Evolutionary conservation across 306 rosid genomes (phyloP).

Genomic region (Vigna reflexopilosa): DNA sequence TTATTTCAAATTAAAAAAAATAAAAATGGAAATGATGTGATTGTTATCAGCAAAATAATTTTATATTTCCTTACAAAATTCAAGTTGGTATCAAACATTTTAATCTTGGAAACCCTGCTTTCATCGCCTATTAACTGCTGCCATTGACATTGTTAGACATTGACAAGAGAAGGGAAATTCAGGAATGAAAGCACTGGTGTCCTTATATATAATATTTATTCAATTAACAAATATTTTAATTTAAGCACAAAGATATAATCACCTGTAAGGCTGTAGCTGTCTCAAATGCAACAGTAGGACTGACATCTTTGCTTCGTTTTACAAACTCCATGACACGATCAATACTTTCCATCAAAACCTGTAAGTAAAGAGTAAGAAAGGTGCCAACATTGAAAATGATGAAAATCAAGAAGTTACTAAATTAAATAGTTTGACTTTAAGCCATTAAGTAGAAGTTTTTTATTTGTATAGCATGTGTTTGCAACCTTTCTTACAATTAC

Average conservation of each 20-base stretch:
- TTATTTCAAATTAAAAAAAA: no score
- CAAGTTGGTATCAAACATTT: no score
- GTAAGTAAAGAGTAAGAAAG: constrained; percentile 41
- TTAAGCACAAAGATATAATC: constrained; percentile 38
- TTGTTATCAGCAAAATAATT: no score
- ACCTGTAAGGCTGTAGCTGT: constrained; percentile 98
- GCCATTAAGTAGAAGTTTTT: constrained; percentile 12
- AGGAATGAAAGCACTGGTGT: not conserved
- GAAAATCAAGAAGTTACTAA: constrained; percentile 5
- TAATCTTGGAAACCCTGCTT: no score
- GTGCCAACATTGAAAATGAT: constrained; percentile 1
- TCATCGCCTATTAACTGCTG: no score
- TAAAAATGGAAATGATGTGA: no score
- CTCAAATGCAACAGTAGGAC: constrained; percentile 93
- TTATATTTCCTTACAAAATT: no score
- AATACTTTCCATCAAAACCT: constrained; percentile 88
- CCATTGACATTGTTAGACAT: no score
- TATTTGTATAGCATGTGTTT: not conserved
- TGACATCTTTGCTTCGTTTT: constrained; percentile 89
- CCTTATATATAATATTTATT: not conserved
- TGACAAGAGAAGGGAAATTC: not conserved
- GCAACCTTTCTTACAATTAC: not conserved
- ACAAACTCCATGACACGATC: constrained; percentile 84
- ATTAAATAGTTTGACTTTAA: constrained; percentile 20
- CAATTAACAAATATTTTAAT: not conserved